Conservation (phyloP, 371 early-diverging fungal genomes). For the Polyrhizophydium stewartii region DNA sequence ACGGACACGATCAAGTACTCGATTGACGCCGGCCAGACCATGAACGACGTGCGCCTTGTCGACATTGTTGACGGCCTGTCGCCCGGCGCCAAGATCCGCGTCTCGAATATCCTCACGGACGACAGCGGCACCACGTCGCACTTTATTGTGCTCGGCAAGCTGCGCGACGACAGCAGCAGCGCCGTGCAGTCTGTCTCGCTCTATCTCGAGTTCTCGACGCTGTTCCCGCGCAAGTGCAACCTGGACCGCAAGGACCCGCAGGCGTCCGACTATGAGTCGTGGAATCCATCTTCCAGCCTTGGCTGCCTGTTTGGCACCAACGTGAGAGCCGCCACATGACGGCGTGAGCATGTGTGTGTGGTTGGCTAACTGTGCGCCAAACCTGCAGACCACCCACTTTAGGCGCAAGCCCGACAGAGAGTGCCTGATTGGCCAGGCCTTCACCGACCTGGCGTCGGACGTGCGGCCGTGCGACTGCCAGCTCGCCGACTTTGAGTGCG, state of each 20-base stretch:
- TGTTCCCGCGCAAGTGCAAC: slow-evolving; percentile 30
- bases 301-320: slow-evolving; percentile 40
- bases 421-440: slow-evolving; percentile 32
- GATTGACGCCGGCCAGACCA: slow-evolving; percentile 26
- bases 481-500: slow-evolving; percentile 46
- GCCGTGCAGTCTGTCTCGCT: slow-evolving; percentile 19
- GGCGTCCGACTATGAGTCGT: slow-evolving; percentile 39
- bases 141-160: slow-evolving; percentile 38
- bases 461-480: slow-evolving; percentile 36
- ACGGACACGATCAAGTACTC: slow-evolving; percentile 32
- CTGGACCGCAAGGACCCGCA: slow-evolving; percentile 11
- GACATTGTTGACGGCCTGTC: background rate
- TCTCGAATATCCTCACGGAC: slow-evolving; percentile 40
- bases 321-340: slow-evolving; percentile 8
- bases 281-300: slow-evolving; percentile 21
- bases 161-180: slow-evolving; percentile 8
- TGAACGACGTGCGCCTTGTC: background rate
- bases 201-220: slow-evolving; percentile 31
- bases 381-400: slow-evolving; percentile 23
- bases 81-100: slow-evolving; percentile 17
- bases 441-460: slow-evolving; percentile 6
- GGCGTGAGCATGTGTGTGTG: background rate
- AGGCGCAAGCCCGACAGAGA: slow-evolving; percentile 30
- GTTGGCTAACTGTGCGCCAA: background rate
- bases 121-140: slow-evolving; percentile 29